These are phyloP conservation scores for Colletotrichum sp. DNA, from an alignment of 2,329 filamentous ascomycete genomes.

Conservation along the genomic window DNA sequence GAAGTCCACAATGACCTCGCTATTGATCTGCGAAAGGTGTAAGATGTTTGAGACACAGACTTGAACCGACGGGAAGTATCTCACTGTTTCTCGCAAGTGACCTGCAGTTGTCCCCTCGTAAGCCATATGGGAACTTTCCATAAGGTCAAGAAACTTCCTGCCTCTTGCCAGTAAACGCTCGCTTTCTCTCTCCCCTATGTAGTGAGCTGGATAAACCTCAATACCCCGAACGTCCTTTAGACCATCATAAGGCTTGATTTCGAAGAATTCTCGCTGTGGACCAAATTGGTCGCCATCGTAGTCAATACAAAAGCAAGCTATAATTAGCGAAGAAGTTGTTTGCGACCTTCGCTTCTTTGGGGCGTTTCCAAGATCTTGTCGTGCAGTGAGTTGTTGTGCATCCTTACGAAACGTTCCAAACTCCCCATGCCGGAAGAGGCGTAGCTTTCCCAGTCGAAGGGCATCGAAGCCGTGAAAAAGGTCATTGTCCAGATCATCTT, in stretches of 20 bases:
- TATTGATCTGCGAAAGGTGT: constrained; percentile 26
- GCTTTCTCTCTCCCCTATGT: not conserved
- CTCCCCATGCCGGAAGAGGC: not conserved
- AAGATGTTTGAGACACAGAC: not conserved
- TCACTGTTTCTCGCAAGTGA: constrained; percentile 22
- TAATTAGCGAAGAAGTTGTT: constrained; percentile 1
- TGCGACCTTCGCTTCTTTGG: not conserved
- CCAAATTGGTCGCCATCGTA: constrained; percentile 28
- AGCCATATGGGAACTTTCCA: constrained; percentile 28
- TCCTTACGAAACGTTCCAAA: not conserved
- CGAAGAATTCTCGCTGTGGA: constrained; percentile 24
- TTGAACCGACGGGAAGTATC: not conserved
- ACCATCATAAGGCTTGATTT: constrained; percentile 30
- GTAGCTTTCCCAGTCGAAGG: not conserved
- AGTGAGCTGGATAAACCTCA: not conserved
- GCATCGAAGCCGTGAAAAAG: not conserved
- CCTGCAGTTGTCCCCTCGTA: constrained; percentile 31
- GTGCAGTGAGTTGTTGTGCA: not conserved
- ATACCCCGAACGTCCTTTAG: constrained; percentile 27
- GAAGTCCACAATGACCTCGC: constrained; percentile 34
- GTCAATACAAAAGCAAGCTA: constrained; percentile 29
- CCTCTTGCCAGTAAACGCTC: not conserved
- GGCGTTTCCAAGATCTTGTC: not conserved
- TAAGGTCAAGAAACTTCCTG: constrained; percentile 25
- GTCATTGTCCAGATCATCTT: not conserved